Evolutionary conservation across 805 yeast genomes (phyloP).

Genomic region (Wickerhamiella kazuoi): DNA sequence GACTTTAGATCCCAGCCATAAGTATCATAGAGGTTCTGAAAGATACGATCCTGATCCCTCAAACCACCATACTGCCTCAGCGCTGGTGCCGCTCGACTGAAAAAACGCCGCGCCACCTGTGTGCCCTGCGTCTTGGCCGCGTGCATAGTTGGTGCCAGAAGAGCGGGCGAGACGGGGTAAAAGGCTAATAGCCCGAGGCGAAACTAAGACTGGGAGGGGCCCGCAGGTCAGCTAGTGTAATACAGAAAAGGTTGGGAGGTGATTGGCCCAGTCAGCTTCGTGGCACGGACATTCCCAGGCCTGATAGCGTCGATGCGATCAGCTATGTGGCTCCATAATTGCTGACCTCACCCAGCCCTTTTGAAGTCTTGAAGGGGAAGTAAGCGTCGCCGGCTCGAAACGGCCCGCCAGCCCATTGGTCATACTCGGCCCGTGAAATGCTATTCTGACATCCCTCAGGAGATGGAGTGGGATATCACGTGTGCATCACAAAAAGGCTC

Average conservation of each 20-base stretch:
- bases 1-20: constrained; percentile 62
- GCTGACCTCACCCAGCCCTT: no score
- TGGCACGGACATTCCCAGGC: no score
- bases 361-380: no score
- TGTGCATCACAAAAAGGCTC: no score
- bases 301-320: no score
- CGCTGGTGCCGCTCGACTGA: constrained; percentile 16
- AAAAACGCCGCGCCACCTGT: neutral
- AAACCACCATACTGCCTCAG: constrained; percentile 42
- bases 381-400: no score
- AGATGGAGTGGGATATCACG: no score
- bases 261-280: neutral
- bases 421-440: no score
- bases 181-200: neutral
- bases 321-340: no score
- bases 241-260: neutral
- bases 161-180: neutral
- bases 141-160: neutral
- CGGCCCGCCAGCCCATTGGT: no score
- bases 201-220: neutral
- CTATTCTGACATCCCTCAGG: no score
- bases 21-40: constrained; percentile 63
- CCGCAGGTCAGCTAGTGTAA: neutral
- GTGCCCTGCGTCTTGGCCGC: neutral
- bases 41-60: constrained; percentile 68